phyloP scores from a whole-genome alignment of 2,329 filamentous ascomycete species.

The Talaromyces sp. region DNA sequence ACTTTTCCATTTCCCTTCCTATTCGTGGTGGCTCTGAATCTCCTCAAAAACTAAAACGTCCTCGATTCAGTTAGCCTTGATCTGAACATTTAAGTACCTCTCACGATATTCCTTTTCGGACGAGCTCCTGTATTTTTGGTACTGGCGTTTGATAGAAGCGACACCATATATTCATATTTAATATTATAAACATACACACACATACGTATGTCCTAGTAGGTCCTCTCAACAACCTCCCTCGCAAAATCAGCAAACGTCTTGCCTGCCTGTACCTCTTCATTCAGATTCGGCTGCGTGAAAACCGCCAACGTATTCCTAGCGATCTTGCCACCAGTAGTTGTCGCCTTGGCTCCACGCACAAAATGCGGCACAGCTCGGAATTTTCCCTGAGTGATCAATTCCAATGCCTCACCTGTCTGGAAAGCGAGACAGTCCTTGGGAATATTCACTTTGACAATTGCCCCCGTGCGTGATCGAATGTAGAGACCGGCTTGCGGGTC shows the following conservation, averaged over 20 bases:
- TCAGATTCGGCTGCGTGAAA: slow-evolving; percentile 94
- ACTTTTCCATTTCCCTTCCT: background rate
- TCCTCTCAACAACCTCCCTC: slow-evolving; percentile 73
- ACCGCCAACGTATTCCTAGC: slow-evolving; percentile 88
- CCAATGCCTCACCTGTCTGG: slow-evolving; percentile 87
- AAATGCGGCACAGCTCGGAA: slow-evolving; percentile 97
- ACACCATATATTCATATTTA: background rate
- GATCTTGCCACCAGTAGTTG: slow-evolving; percentile 46
- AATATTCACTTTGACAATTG: slow-evolving; percentile 85
- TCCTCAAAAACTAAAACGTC: background rate
- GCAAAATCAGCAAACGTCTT: slow-evolving; percentile 69
- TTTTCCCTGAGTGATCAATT: slow-evolving; percentile 82
- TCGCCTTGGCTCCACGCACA: slow-evolving; percentile 67
- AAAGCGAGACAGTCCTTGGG: slow-evolving; percentile 89
- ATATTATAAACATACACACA: background rate
- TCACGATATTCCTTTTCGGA: background rate
- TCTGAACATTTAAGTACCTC: background rate
- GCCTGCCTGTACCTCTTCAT: slow-evolving; percentile 62
- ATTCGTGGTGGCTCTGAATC: background rate
- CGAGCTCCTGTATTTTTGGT: background rate
- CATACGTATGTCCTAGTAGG: slow-evolving; percentile 44
- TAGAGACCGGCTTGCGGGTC: slow-evolving; percentile 87
- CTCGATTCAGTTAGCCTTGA: background rate
- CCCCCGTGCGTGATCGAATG: slow-evolving; percentile 77
- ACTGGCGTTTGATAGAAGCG: background rate